phyloP scores from a whole-genome alignment of 768 basidiomycete genomes.

The Postia placenta region DNA sequence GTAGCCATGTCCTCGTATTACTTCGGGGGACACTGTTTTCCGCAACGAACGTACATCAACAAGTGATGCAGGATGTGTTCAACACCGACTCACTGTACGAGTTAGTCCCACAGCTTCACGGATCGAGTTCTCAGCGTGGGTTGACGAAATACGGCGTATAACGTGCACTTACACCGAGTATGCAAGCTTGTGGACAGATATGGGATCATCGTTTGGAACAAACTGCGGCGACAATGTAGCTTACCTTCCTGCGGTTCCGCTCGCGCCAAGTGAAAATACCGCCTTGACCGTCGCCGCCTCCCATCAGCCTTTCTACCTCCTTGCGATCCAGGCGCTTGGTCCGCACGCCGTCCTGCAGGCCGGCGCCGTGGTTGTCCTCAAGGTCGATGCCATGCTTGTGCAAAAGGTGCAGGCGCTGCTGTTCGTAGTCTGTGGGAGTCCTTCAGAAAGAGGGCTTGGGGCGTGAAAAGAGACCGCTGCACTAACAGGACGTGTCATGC shows the following conservation, averaged over 20 bases:
- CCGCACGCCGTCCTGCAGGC: conserved; percentile 48
- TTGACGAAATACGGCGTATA: too few relatives aligned
- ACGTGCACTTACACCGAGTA: conserved; percentile 71
- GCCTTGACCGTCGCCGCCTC: conserved; percentile 70
- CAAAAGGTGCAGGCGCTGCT: conserved; percentile 82
- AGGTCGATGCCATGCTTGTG: conserved; percentile 95
- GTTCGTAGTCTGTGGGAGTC: conserved; percentile 74
- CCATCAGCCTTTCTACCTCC: conserved; percentile 82
- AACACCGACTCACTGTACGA: conserved; percentile 65
- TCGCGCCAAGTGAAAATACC: conserved; percentile 96
- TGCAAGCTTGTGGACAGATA: conserved; percentile 48
- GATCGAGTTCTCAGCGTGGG: too few relatives aligned
- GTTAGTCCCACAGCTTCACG: conserved; percentile 61
- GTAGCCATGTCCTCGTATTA: conserved; percentile 88
- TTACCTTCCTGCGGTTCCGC: conserved; percentile 84
- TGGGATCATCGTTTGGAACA: not conserved
- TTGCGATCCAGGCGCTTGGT: conserved; percentile 76
- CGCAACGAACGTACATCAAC: not conserved
- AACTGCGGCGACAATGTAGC: conserved; percentile 11
- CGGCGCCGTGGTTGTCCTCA: conserved; percentile 61
- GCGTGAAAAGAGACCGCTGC: not conserved
- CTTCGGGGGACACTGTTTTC: conserved; percentile 82
- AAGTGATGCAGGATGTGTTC: too few relatives aligned
- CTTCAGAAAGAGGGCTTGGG: conserved; percentile 5
- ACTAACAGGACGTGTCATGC: conserved; percentile 85